A percentile compares a stretch with the other conserved stretches of the same genome.
Evolutionary conservation across 225 moss, liverwort and hornwort genomes (phyloP).

Genomic region (Anthoceros angustus): DNA sequence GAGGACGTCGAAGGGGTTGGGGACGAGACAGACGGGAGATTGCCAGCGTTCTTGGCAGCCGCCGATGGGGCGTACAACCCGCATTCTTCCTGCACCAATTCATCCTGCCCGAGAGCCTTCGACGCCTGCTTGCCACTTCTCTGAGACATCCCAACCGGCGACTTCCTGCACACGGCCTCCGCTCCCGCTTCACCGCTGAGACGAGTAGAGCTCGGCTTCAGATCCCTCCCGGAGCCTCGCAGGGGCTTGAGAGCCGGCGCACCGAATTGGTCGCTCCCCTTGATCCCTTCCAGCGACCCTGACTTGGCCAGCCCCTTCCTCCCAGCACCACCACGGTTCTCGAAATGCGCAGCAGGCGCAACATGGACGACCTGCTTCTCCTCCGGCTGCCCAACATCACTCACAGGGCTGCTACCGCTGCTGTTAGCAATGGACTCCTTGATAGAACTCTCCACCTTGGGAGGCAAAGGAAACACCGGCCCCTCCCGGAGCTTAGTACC

Average conservation of each 20-base stretch:
- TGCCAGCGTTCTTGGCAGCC: too few relatives aligned
- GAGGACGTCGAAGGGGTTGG: neutral
- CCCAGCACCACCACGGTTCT: neutral
- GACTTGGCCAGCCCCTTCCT: neutral
- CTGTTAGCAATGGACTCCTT: neutral
- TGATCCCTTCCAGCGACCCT: neutral
- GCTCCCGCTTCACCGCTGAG: too few relatives aligned
- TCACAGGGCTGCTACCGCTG: neutral
- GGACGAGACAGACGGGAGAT: neutral
- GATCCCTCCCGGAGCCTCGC: too few relatives aligned
- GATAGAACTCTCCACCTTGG: neutral
- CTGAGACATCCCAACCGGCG: neutral
- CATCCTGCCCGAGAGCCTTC: neutral
- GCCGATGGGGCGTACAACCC: too few relatives aligned
- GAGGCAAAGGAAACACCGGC: neutral
- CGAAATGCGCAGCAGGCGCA: neutral
- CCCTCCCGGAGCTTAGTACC: neutral
- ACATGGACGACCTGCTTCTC: conserved; percentile 4
- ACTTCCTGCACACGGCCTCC: too few relatives aligned
- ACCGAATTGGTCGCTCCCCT: too few relatives aligned
- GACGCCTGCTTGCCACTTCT: neutral
- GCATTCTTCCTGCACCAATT: neutral
- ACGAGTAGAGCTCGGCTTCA: too few relatives aligned
- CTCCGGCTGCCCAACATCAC: neutral
- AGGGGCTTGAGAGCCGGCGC: too few relatives aligned